These are phyloP conservation scores for Micractinium sp. DNA, from an alignment of 139 green algal genomes.

Conservation along the genomic window DNA sequence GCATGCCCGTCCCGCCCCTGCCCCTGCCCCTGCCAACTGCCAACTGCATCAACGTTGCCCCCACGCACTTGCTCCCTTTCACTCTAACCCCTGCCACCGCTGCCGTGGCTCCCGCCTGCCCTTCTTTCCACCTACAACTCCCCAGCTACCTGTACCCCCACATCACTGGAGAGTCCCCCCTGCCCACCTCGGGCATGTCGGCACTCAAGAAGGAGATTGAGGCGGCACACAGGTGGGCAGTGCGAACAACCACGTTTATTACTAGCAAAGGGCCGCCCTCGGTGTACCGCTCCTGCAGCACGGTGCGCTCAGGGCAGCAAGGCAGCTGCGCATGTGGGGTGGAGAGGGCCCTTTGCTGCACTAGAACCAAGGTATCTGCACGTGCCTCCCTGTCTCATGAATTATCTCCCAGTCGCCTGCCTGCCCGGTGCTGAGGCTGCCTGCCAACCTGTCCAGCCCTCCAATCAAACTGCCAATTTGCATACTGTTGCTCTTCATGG, in stretches of 20 bases:
- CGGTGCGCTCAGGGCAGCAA: no score
- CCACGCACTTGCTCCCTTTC: neutral
- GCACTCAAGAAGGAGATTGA: slow-evolving; percentile 62
- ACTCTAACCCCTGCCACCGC: no score
- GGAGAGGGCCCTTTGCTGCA: no score
- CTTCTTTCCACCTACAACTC: neutral
- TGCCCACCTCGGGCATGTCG: slow-evolving; percentile 19
- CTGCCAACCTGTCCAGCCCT: neutral
- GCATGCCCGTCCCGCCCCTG: neutral
- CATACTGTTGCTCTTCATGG: neutral
- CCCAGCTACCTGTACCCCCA: slow-evolving; percentile 66
- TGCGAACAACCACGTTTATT: no score
- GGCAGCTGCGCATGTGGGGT: no score
- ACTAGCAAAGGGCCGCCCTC: neutral
- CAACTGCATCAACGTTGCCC: neutral
- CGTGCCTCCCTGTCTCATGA: neutral
- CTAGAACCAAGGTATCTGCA: neutral
- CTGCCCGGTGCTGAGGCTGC: neutral
- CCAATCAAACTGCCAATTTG: neutral
- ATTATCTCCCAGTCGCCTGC: neutral
- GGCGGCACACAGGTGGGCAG: slow-evolving; percentile 37
- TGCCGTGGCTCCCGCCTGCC: no score
- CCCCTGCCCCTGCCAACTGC: neutral
- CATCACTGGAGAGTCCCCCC: slow-evolving; percentile 27
- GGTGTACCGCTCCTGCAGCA: neutral